Base-by-base conservation (phyloP, 1,284 basidiomycete species). In the Rhodotorula mucilaginosa region DNA sequence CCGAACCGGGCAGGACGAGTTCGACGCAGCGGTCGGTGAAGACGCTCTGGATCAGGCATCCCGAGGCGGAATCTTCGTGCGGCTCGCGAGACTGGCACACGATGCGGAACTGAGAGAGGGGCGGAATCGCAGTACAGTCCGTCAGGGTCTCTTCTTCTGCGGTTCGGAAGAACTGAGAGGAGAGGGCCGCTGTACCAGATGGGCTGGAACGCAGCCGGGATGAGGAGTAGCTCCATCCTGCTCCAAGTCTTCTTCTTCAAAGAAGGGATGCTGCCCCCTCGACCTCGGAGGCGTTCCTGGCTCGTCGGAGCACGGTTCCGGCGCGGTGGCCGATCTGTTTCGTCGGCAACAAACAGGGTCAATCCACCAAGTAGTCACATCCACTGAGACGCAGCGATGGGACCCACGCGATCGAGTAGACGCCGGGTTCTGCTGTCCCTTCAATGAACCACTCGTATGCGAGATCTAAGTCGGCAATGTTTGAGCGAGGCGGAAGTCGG, bases 361-460 rank as follows among this genome's bases (percentile, higher is more conserved):
- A n/a, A n/a, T 26, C 3, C 5, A 13, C 44, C 19, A 26, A 16
- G 18, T 29, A 31, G 19, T 16, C 19, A 39, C 26, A 26, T 49
- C 18, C 29, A 19, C 2, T 13, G 18, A 19, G 21, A 1, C 34
- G 39, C 29, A 59, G 29, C 15, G 39, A 8, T 34, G 34, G 29
- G 44, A 44, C 69, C 51, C 7, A 70, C 69, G 65, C 47, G 15
- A 70, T 64, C 34, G 58, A 44, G 48, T 57, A 68, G 7, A 71
- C 19, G 4, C 66, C 70, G 15, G 29, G 19, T 2, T n/a, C 15
- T 39, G 58, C 29, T 39, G 62, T 29, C 26, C 48, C 18, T 29
- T 67, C 65, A 8, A 71, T 63, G n/a, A 71, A 67, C 70, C 70
- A 71, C 58, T 71, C 70, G 16, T 52, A 39, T 47, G 57, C 62